Evolutionary conservation across 805 yeast species (phyloP).

Genomic region (Clavispora fructus): DNA sequence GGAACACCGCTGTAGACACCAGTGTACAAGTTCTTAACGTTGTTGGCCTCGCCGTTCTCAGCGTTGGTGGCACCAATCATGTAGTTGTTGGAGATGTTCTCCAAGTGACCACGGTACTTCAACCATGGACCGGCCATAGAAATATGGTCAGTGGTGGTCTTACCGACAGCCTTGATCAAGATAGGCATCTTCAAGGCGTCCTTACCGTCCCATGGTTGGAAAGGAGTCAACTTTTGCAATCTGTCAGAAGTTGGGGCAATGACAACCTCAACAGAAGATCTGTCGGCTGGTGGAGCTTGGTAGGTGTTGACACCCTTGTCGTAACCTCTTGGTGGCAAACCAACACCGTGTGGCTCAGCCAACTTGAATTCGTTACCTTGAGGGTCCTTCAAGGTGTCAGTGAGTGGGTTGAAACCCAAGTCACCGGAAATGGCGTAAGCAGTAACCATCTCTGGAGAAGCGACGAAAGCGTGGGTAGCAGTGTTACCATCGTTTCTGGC

Average conservation of each 20-base stretch:
- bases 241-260: conserved; percentile 92
- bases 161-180: conserved; percentile 92
- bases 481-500: conserved; percentile 98
- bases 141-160: conserved; percentile 98
- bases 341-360: conserved; percentile 82
- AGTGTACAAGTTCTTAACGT: conserved; percentile 82
- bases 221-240: conserved; percentile 90
- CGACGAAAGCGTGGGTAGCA: conserved; percentile 92
- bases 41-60: conserved; percentile 93
- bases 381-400: conserved; percentile 80
- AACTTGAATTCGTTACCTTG: conserved; percentile 89
- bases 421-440: conserved; percentile 96
- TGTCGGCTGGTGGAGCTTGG: conserved; percentile 94
- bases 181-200: conserved; percentile 87
- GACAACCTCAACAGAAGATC: conserved; percentile 65
- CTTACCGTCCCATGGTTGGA: conserved; percentile 95
- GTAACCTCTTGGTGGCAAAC: conserved; percentile 86
- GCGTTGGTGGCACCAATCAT: conserved; percentile 99
- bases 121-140: conserved; percentile 99
- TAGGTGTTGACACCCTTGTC: conserved; percentile 91
- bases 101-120: conserved; percentile 99
- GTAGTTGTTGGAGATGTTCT: conserved; percentile 97
- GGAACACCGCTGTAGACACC: conserved; percentile 94
- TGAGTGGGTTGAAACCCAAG: conserved; percentile 92
- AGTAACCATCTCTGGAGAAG: conserved; percentile 94